These are phyloP conservation scores for Fraxinus dipetala DNA, from an alignment of 305 asterid genomes.

Conservation along the genomic window DNA sequence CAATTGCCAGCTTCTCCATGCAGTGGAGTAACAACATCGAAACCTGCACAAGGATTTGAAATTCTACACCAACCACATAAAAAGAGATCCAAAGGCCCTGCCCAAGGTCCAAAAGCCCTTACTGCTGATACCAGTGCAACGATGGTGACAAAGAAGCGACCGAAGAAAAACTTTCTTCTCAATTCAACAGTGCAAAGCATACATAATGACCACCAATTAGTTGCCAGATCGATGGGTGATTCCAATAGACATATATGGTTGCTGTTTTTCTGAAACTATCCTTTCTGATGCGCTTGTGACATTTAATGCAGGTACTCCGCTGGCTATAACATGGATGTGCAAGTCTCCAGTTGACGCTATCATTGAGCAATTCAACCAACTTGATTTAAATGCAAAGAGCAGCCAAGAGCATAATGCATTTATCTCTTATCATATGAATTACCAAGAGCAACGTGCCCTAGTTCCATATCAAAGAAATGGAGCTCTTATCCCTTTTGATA, in stretches of 20 bases:
- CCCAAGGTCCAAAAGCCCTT: constrained; percentile 48
- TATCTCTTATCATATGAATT: constrained; percentile 30
- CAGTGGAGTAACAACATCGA: constrained; percentile 33
- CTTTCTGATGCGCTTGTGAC: constrained; percentile 25
- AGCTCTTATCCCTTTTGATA: constrained; percentile 55
- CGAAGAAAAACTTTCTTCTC: constrained; percentile 48
- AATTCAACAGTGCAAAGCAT: constrained; percentile 39
- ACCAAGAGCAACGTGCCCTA: constrained; percentile 50
- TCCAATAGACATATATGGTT: constrained; percentile 18
- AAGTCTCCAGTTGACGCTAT: constrained; percentile 51
- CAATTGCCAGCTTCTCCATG: constrained; percentile 37
- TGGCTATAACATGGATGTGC: constrained; percentile 48
- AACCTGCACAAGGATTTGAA: constrained; percentile 28
- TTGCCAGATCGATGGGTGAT: constrained; percentile 35
- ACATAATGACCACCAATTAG: constrained; percentile 29
- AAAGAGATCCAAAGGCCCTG: constrained; percentile 48
- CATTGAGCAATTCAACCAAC: constrained; percentile 52
- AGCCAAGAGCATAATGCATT: constrained; percentile 35
- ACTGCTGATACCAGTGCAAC: constrained; percentile 46
- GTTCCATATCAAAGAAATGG: constrained; percentile 72
- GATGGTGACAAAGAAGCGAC: constrained; percentile 53
- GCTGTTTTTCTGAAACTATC: constrained; percentile 19
- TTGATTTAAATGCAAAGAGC: constrained; percentile 50
- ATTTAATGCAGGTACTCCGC: constrained; percentile 61
- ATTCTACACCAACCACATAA: constrained; percentile 35